These are phyloP conservation scores for Cladophialophora psammophila DNA, from an alignment of 2,329 filamentous ascomycete species.

Conservation along the genomic window DNA sequence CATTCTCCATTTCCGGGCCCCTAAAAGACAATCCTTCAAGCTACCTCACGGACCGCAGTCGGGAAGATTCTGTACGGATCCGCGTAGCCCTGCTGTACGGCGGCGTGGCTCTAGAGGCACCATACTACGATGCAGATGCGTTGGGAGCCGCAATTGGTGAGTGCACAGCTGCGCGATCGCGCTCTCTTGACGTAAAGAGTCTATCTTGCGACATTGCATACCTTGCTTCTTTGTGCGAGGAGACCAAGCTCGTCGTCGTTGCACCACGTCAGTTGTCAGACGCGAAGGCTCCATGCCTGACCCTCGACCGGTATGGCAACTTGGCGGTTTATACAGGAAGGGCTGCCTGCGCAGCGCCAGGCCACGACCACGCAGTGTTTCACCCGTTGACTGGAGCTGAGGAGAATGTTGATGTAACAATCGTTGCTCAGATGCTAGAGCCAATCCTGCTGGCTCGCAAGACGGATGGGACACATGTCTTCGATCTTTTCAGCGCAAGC, in stretches of 20 bases:
- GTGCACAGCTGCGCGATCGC: background rate
- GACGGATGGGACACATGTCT: constrained; percentile 46
- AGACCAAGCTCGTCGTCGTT: constrained; percentile 44
- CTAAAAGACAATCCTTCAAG: constrained; percentile 33
- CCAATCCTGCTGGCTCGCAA: constrained; percentile 45
- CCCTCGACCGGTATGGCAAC: constrained; percentile 46
- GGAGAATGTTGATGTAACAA: constrained; percentile 45
- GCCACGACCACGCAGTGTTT: constrained; percentile 47
- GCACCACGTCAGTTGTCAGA: constrained; percentile 43
- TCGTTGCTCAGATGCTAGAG: constrained; percentile 47
- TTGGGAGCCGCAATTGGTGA: constrained; percentile 6
- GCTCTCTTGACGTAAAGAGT: constrained; percentile 35
- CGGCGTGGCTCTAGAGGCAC: constrained; percentile 37
- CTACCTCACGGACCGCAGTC: constrained; percentile 13
- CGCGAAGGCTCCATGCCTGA: constrained; percentile 45
- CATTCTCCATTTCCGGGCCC: constrained; percentile 39
- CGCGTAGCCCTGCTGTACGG: constrained; percentile 39
- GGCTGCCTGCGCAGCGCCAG: constrained; percentile 44
- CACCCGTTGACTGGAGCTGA: constrained; percentile 44
- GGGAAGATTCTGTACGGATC: constrained; percentile 17
- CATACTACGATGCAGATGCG: constrained; percentile 38
- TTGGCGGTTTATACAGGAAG: constrained; percentile 49
- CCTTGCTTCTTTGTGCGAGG: constrained; percentile 44
- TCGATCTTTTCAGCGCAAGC: constrained; percentile 46
- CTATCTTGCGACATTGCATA: constrained; percentile 41